Evolutionary conservation across 164 flowering plant species (phyloP), one percentile per base, ranked within the genome.

Genomic region (Chimonanthus praecox): DNA sequence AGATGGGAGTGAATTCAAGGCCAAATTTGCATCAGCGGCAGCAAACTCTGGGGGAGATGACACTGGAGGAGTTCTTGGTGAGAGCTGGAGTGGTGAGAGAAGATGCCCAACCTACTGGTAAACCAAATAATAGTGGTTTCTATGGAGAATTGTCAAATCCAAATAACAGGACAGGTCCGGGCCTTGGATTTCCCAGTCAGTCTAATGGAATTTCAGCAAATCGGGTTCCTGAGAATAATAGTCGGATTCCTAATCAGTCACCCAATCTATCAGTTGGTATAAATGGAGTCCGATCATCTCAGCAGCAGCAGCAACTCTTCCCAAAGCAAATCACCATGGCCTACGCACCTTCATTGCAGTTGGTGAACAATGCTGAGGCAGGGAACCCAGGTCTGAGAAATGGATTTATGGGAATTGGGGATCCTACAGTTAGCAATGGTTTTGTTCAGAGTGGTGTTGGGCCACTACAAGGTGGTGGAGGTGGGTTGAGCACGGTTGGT

Each of bases 51-150:
- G 87, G 83, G 58, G 87, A 74, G 84, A 88, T 91, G 81, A 94
- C 97, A 4, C 73, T 94, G 82, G 98, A 94, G 86, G 97, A 90
- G 81, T 94, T 86, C 73, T 74, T 94, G 82, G 82, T 88, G 15
- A 90, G 85, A 80, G 91, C 94, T 6, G 97, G 91, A 6, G 91
- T 87, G 4, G 95, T 85, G 46, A 84, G 84, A 5, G 94, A 90
- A 79, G 97, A 87, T 71, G 80, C 86, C 47, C 81, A 75, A 64
- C 7, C 61, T 10, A 69, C 47, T 48, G 71, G 69, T 45, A 69
- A 48, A 45, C 81, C 68, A 18, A 71, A 71, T 58, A 58, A 81
- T 71, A 49, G 66, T 74, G 84, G 83, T 71, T 51, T 74, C 75
- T 69, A 71, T 74, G 71, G 76, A 62, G 81, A 81, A 48, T 48